Evolutionary conservation across 1,139 yeast genomes (phyloP).

Genomic region (Hemisphaericaspora lyxosophila): DNA sequence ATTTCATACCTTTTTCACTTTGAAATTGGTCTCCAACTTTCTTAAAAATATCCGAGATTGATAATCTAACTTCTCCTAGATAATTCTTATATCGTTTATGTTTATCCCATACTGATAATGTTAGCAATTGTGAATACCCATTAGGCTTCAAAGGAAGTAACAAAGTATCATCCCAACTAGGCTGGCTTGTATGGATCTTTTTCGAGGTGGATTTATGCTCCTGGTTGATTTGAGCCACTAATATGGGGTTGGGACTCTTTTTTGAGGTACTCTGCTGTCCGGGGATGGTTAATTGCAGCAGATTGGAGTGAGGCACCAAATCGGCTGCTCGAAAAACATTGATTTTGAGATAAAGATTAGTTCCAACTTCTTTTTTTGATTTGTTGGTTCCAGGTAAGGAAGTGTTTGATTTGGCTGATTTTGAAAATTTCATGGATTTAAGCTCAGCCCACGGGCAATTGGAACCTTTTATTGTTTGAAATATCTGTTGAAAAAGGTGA

Average conservation of each 20-base stretch:
- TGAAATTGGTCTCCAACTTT: conserved; percentile 17
- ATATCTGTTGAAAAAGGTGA: too few species aligned
- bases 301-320: conserved; percentile 21
- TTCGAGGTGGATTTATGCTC: conserved; percentile 30
- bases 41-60: conserved; percentile 43
- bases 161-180: conserved; percentile 46
- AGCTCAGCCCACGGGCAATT: too few species aligned
- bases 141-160: conserved; percentile 29
- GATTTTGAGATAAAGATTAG: conserved; percentile 26
- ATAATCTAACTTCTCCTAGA: conserved; percentile 56
- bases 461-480: too few species aligned
- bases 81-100: conserved; percentile 48
- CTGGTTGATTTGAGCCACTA: conserved; percentile 36
- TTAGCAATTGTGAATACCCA: conserved; percentile 32
- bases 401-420: background rate
- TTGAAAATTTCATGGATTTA: background rate
- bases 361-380: background rate
- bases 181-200: conserved; percentile 40
- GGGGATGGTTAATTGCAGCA: conserved; percentile 4
- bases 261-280: conserved; percentile 7
- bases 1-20: conserved; percentile 36
- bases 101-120: conserved; percentile 46
- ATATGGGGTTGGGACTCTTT: conserved; percentile 35
- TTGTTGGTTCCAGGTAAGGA: background rate
- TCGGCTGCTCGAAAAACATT: conserved; percentile 44